Percentiles rank a stretch among this genome's conserved stretches.
phyloP scores from a whole-genome alignment of 2,329 filamentous ascomycete species.

The Clonostachys sp. region DNA sequence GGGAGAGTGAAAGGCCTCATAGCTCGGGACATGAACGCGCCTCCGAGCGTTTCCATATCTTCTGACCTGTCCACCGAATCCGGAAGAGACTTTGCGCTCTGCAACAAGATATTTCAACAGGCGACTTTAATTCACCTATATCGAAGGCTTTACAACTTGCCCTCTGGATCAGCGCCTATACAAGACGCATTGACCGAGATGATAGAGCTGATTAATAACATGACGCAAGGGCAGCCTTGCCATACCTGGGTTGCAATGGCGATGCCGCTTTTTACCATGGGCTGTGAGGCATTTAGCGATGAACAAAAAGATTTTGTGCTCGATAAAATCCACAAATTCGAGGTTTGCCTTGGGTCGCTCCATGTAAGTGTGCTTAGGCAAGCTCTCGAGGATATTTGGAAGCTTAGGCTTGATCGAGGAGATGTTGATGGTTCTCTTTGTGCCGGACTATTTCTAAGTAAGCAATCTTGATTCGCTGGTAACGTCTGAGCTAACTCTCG shows the following conservation, averaged over 20 bases:
- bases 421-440: constrained; percentile 12
- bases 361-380: constrained; percentile 15
- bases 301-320: constrained; percentile 11
- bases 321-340: constrained; percentile 16
- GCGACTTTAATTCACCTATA: constrained; percentile 16
- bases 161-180: constrained; percentile 9
- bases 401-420: constrained; percentile 7
- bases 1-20: constrained; percentile 15
- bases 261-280: constrained; percentile 19
- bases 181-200: constrained; percentile 10
- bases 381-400: constrained; percentile 18
- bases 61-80: constrained; percentile 12
- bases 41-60: constrained; percentile 10
- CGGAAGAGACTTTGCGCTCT: constrained; percentile 14
- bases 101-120: constrained; percentile 16
- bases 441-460: constrained; percentile 11
- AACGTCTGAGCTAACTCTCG: too few species aligned
- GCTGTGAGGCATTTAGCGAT: constrained; percentile 13
- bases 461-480: constrained; percentile 1
- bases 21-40: constrained; percentile 8
- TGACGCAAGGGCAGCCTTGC: constrained; percentile 18
- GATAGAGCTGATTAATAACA: constrained; percentile 12
- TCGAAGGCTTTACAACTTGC: constrained; percentile 10
- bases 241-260: constrained; percentile 23
- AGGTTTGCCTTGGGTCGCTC: constrained; percentile 14